A percentile compares a stretch with the other conserved stretches of the same genome.
These are phyloP conservation scores for Metschnikowia rubicola DNA, from an alignment of 805 yeast species.

Conservation along the genomic window DNA sequence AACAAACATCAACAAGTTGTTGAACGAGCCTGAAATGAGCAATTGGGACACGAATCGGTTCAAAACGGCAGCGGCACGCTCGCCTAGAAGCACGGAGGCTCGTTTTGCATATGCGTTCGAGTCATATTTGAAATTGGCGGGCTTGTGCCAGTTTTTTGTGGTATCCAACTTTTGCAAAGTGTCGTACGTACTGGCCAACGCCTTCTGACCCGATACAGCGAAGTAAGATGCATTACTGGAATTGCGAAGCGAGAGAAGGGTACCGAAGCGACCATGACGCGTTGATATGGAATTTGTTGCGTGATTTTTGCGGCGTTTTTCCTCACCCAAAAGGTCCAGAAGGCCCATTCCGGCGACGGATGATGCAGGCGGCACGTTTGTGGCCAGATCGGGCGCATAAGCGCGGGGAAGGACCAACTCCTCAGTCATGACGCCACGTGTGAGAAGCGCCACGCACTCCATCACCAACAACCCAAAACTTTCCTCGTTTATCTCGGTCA, in stretches of 20 bases:
- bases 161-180: slow-evolving; percentile 65
- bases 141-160: slow-evolving; percentile 61
- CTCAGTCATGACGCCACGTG: slow-evolving; percentile 45
- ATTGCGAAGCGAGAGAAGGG: slow-evolving; percentile 69
- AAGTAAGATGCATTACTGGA: slow-evolving; percentile 54
- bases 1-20: slow-evolving; percentile 54
- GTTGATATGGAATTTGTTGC: slow-evolving; percentile 54
- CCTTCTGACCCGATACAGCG: slow-evolving; percentile 69
- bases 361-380: slow-evolving; percentile 18
- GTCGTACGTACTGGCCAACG: slow-evolving; percentile 46
- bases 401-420: background rate
- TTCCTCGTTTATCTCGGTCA: slow-evolving; percentile 57
- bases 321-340: slow-evolving; percentile 54
- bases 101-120: slow-evolving; percentile 33
- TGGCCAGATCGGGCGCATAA: slow-evolving; percentile 4
- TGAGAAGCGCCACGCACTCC: slow-evolving; percentile 65
- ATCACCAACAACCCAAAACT: slow-evolving; percentile 60
- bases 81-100: slow-evolving; percentile 27
- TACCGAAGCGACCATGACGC: slow-evolving; percentile 90
- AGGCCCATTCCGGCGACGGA: slow-evolving; percentile 41
- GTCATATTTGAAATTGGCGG: slow-evolving; percentile 36
- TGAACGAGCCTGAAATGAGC: slow-evolving; percentile 73
- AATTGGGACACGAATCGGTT: slow-evolving; percentile 47
- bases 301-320: slow-evolving; percentile 48
- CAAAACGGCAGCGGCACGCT: slow-evolving; percentile 29